phyloP scores from a whole-genome alignment of 352 stramenopile genomes.

The Phytopythium helicoides region DNA sequence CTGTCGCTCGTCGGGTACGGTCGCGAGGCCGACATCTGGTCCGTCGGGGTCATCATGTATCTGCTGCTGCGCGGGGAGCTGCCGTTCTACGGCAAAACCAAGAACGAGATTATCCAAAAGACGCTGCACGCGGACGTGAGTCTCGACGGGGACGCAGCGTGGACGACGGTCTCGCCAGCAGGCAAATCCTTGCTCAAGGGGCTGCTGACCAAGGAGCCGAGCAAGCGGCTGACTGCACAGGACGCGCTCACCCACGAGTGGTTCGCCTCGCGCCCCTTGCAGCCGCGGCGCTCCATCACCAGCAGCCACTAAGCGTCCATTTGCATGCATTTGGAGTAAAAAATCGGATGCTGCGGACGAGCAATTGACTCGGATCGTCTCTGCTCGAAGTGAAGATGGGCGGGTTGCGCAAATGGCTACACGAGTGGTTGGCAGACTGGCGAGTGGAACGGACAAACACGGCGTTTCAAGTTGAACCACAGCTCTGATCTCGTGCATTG shows the following conservation, averaged over 20 bases:
- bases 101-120: slow-evolving; percentile 92
- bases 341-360: no score
- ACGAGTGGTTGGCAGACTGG: no score
- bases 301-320: no score
- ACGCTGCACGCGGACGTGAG: slow-evolving; percentile 87
- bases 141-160: slow-evolving; percentile 60
- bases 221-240: slow-evolving; percentile 74
- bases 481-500: no score
- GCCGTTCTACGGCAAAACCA: slow-evolving; percentile 90
- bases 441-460: no score
- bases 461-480: no score
- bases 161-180: slow-evolving; percentile 50
- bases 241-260: slow-evolving; percentile 81
- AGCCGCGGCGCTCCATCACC: no score
- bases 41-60: slow-evolving; percentile 92
- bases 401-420: no score
- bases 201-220: slow-evolving; percentile 83
- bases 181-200: slow-evolving; percentile 72
- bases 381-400: no score
- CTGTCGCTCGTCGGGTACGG: slow-evolving; percentile 87
- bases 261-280: slow-evolving; percentile 33
- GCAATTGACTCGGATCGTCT: no score
- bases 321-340: no score
- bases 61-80: slow-evolving; percentile 86
- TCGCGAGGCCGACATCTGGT: slow-evolving; percentile 92